phyloP scores from a whole-genome alignment of 1,284 basidiomycete species.

The Rhizoctonia solani region DNA sequence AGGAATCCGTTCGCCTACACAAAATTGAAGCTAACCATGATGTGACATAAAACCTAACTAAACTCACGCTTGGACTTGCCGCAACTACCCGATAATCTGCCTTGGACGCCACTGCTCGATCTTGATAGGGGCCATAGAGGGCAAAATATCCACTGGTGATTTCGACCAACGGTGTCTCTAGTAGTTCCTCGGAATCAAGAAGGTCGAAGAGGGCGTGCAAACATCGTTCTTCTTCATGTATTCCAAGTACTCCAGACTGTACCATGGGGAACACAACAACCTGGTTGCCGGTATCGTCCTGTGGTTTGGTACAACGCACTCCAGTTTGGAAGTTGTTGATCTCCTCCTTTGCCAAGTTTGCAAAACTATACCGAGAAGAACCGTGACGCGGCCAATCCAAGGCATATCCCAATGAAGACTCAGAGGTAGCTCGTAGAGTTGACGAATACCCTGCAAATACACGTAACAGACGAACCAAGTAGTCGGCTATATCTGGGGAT shows the following conservation, averaged over 20 bases:
- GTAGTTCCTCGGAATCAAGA: constrained; percentile 23
- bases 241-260: constrained; percentile 80
- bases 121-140: constrained; percentile 81
- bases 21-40: constrained; percentile 12
- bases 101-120: constrained; percentile 62
- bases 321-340: background rate
- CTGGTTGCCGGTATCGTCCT: background rate
- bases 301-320: background rate
- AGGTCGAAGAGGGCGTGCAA: constrained; percentile 63
- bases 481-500: constrained; percentile 71
- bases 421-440: constrained; percentile 52
- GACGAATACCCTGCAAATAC: constrained; percentile 78
- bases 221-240: constrained; percentile 78
- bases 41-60: constrained; percentile 10
- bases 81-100: constrained; percentile 77
- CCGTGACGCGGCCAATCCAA: constrained; percentile 11
- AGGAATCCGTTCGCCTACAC: constrained; percentile 92
- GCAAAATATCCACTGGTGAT: constrained; percentile 97
- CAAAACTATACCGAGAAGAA: constrained; percentile 3
- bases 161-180: constrained; percentile 49
- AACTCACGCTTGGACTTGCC: constrained; percentile 79
- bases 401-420: constrained; percentile 28
- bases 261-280: constrained; percentile 76
- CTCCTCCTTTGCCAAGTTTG: background rate
- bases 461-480: constrained; percentile 80